phyloP scores from a whole-genome alignment of 495 filamentous ascomycete species.

The Aspergillus coremiiformis region DNA sequence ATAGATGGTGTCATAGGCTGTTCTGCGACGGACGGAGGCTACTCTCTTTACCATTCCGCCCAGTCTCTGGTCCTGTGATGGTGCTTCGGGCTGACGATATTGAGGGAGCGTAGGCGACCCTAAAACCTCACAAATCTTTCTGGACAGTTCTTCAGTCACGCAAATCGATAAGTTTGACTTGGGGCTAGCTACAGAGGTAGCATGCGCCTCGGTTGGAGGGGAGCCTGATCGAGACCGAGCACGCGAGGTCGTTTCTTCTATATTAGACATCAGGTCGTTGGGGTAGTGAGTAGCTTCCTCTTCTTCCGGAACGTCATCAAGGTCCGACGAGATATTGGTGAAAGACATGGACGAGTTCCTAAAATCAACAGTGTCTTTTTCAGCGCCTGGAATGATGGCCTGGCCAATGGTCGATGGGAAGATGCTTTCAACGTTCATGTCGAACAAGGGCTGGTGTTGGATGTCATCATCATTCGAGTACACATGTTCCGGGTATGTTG shows the following conservation, averaged over 20 bases:
- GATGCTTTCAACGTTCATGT: constrained; percentile 18
- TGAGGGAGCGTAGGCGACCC: constrained; percentile 36
- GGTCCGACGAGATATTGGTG: constrained; percentile 32
- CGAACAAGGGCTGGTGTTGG: constrained; percentile 5
- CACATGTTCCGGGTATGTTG: constrained; percentile 29
- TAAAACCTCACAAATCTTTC: constrained; percentile 35
- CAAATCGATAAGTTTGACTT: constrained; percentile 26
- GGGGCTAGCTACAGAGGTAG: constrained; percentile 9
- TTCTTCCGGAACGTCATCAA: constrained; percentile 71
- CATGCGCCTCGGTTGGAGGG: constrained; percentile 2
- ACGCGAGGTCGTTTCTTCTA: constrained; percentile 14
- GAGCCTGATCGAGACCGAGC: constrained; percentile 14
- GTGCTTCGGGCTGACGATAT: neutral
- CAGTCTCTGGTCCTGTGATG: neutral
- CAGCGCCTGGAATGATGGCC: constrained; percentile 37
- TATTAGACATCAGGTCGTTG: constrained; percentile 22
- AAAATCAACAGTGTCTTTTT: constrained; percentile 40
- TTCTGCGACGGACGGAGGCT: constrained; percentile 4
- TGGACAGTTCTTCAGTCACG: constrained; percentile 28
- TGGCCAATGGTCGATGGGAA: constrained; percentile 18
- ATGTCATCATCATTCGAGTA: constrained; percentile 24
- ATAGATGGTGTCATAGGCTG: constrained; percentile 32
- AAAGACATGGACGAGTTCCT: constrained; percentile 37
- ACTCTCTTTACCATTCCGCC: constrained; percentile 1
- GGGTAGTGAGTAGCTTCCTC: constrained; percentile 41